These are phyloP conservation scores for Pseudogymnoascus pannorum DNA, from an alignment of 2,329 filamentous ascomycete species.

Conservation along the genomic window DNA sequence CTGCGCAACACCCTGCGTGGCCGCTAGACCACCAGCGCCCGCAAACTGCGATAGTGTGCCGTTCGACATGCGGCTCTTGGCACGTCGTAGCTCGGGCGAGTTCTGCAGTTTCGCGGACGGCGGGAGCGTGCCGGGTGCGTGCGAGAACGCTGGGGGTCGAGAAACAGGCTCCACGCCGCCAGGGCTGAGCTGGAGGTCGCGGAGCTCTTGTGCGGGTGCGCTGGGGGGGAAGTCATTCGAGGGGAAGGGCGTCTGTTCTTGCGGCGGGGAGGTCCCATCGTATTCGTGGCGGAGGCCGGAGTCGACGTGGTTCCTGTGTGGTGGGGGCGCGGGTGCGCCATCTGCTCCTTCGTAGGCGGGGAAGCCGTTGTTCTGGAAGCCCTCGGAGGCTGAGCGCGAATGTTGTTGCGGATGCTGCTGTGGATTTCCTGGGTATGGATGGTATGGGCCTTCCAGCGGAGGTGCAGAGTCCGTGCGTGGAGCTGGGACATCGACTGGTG, in stretches of 20 bases:
- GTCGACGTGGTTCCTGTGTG: conserved; percentile 16
- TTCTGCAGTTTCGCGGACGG: conserved; percentile 58
- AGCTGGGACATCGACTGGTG: conserved; percentile 14
- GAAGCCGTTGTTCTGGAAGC: conserved; percentile 19
- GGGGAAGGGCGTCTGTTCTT: not conserved
- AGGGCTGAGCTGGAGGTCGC: conserved; percentile 49
- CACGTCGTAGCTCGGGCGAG: conserved; percentile 69
- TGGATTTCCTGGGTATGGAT: not conserved
- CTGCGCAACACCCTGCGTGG: not conserved
- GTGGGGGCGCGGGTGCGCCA: conserved; percentile 23
- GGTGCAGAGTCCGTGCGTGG: conserved; percentile 45
- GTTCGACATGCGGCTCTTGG: conserved; percentile 76
- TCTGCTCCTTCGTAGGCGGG: conserved; percentile 22
- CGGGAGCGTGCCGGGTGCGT: conserved; percentile 65
- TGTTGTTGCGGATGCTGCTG: not conserved
- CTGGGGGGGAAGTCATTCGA: conserved; percentile 44
- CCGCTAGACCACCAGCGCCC: conserved; percentile 53
- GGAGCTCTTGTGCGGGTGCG: conserved; percentile 43
- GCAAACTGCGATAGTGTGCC: conserved; percentile 75
- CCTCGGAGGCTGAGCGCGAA: conserved; percentile 28
- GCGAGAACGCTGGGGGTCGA: conserved; percentile 70
- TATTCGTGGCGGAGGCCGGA: not conserved
- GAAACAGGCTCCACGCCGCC: conserved; percentile 62
- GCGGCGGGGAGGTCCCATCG: not conserved
- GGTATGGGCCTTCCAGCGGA: conserved; percentile 22